Base-by-base conservation (phyloP, 768 basidiomycete species). In the Gloeostereum incarnatum region DNA sequence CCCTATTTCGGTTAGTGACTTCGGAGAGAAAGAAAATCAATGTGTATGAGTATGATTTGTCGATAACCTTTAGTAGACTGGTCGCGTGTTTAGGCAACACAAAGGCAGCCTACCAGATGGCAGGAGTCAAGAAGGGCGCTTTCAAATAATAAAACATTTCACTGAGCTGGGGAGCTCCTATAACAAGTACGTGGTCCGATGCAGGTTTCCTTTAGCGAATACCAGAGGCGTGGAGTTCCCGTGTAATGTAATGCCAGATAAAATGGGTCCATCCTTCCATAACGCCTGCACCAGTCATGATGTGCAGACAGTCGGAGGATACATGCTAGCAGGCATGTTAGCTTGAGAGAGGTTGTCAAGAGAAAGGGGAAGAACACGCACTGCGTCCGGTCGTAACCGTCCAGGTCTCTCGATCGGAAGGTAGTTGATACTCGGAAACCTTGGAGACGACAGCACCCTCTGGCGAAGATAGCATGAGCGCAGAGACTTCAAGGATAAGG, bases 311-410 rank as follows among this genome's bases (percentile, higher is more conserved):
- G 47, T 72, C 69, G 16, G 62, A 59, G 17, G 59, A 14, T 4
- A 59, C 48, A 46, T 71, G 71, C 64, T 68, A 23, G 26, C 35
- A 23, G 27, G 22, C 7, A 5, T 13, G 19, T 5, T 23, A n/a
- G 10, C 10, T 8, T 14, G 20, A 18, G 19, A 13, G 19, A 33
- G n/a, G n/a, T n/a, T n/a, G 35, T 24, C 23, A 37, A 22, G 27
- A 27, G 14, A 38, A 31, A 25, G 17, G 1, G 21, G 19, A 24
- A 31, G 31, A 34, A n/a, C 20, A 66, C 78, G 38, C 42, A 80
- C 78, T 20, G 78, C 71, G 49, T 82, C 81, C 21, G 81, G 80
- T 3, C 81, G 65, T 10, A 82, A 57, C 30, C 72, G 62, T 21
- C 61, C 78, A 1, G 80, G 80, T 37, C 67, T 62, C 40, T 82